Evolutionary conservation across 106 monocot genomes (phyloP).

Genomic region (Hemerocallis citrina): DNA sequence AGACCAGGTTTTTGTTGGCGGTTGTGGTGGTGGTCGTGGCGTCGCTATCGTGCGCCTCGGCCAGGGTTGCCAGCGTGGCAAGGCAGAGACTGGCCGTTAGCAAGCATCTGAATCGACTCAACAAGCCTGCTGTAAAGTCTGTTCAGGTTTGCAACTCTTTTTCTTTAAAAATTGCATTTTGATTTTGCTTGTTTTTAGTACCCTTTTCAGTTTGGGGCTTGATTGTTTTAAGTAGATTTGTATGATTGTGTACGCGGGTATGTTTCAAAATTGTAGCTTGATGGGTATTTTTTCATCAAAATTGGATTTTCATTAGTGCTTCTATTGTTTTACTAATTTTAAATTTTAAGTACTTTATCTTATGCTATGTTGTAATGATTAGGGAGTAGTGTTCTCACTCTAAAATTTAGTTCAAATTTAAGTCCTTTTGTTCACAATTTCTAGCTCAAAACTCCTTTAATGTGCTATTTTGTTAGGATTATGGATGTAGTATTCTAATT

Average conservation of each 20-base stretch:
- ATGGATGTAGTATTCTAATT: too few relatives aligned
- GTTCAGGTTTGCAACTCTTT: constrained; percentile 37
- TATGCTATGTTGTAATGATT: too few relatives aligned
- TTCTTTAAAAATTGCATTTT: background rate
- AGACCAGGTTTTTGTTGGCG: background rate
- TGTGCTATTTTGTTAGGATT: too few relatives aligned
- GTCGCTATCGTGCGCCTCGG: constrained; percentile 21
- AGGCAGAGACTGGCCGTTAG: constrained; percentile 18
- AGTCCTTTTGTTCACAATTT: too few relatives aligned
- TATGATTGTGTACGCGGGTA: background rate
- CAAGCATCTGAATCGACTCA: constrained; percentile 52
- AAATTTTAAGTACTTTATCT: too few relatives aligned
- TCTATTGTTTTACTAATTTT: too few relatives aligned
- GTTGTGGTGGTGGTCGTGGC: too few relatives aligned
- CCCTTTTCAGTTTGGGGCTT: background rate
- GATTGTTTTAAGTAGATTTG: background rate
- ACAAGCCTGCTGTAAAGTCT: constrained; percentile 63
- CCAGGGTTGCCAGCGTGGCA: background rate
- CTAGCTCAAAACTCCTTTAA: too few relatives aligned
- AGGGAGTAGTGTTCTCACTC: too few relatives aligned
- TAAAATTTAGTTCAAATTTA: too few relatives aligned
- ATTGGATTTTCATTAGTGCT: background rate
- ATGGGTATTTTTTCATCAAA: background rate
- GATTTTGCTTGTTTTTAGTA: background rate
- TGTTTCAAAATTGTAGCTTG: background rate